Conservation (phyloP, 2,329 filamentous ascomycete species). For the Paecilomyces sp. region DNA sequence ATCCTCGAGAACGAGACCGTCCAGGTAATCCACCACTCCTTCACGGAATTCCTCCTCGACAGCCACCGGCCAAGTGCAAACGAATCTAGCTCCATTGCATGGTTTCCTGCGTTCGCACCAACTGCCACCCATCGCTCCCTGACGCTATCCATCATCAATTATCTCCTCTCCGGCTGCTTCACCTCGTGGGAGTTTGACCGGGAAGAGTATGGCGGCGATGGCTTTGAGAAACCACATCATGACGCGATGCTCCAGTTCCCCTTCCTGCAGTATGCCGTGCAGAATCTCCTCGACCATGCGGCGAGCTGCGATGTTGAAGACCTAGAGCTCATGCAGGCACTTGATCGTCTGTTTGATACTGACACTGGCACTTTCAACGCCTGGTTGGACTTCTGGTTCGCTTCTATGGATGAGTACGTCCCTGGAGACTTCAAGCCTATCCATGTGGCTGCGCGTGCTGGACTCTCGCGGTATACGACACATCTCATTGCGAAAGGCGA, state of each 20-base stretch:
- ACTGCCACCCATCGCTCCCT: not conserved
- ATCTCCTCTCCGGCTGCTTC: not conserved
- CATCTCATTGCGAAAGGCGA: not conserved
- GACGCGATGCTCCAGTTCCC: not conserved
- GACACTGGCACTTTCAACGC: not conserved
- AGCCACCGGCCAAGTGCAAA: not conserved
- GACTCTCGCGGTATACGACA: not conserved
- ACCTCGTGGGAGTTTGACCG: not conserved
- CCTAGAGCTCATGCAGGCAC: not conserved
- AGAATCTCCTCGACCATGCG: not conserved
- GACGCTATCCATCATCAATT: not conserved
- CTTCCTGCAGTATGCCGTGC: not conserved
- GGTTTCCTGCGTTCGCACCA: not conserved
- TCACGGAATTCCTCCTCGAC: conserved; percentile 38
- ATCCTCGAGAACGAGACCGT: conserved; percentile 40
- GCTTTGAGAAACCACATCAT: not conserved
- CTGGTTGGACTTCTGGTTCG: not conserved
- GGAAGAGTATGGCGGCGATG: not conserved
- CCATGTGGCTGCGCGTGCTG: not conserved
- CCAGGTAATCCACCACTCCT: conserved; percentile 42
- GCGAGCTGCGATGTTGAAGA: not conserved
- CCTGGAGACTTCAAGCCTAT: not conserved
- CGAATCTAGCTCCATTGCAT: not conserved
- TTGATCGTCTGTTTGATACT: not conserved
- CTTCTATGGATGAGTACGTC: not conserved